Percentiles rank a stretch among this genome's conserved stretches.
Conservation (phyloP, 768 basidiomycete species). For the Cystofilobasidium capitatum region DNA sequence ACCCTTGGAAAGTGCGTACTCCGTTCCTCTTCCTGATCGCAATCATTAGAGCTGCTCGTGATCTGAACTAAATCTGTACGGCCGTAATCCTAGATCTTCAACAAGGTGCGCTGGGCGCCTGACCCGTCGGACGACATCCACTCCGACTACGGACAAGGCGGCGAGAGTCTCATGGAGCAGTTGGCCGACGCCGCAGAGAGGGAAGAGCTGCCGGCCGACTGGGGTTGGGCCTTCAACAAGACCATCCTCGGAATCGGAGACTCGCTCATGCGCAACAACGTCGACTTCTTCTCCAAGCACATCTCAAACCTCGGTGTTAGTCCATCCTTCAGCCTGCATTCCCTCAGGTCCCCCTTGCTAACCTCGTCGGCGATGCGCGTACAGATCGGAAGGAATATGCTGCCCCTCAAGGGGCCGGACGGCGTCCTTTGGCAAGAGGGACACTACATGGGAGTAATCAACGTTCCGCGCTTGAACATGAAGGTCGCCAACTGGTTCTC, state of each 20-base stretch:
- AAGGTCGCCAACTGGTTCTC: conserved; percentile 9
- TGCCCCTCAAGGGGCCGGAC: background rate
- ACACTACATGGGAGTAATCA: background rate
- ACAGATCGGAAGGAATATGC: conserved; percentile 3
- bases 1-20: background rate
- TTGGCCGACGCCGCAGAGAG: background rate
- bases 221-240: conserved; percentile 21
- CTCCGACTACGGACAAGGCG: conserved; percentile 5
- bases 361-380: background rate
- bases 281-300: conserved; percentile 18
- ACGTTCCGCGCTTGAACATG: background rate
- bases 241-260: conserved; percentile 26
- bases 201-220: background rate
- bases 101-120: conserved; percentile 21
- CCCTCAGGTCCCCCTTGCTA: background rate
- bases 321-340: background rate
- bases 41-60: no score
- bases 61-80: no score
- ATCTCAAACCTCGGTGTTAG: background rate
- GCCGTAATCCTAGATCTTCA: no score
- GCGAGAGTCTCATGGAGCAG: conserved; percentile 15
- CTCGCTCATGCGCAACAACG: conserved; percentile 21
- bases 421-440: background rate
- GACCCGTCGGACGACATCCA: background rate
- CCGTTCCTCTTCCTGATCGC: no score